phyloP scores from a whole-genome alignment of 208 protist species.

The Acanthamoeba rhysodes region DNA sequence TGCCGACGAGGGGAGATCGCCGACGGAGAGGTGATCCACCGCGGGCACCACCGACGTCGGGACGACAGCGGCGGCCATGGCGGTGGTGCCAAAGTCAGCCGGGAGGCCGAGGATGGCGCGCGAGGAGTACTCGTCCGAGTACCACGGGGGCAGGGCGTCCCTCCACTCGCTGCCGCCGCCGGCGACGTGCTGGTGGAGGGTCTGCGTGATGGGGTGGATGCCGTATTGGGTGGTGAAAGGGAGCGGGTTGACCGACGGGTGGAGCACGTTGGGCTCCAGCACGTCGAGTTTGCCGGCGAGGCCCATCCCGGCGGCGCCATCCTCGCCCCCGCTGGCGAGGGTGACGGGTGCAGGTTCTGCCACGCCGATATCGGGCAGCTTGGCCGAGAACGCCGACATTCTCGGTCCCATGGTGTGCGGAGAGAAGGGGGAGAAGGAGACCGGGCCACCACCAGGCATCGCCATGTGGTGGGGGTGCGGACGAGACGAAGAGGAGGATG shows the following conservation, averaged over 20 bases:
- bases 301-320: background rate
- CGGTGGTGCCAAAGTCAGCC: conserved; percentile 4
- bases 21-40: background rate
- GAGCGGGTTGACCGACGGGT: conserved; percentile 31
- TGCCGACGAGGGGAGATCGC: too few species aligned
- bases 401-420: background rate
- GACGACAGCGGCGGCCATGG: background rate
- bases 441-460: background rate
- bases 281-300: background rate
- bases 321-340: background rate
- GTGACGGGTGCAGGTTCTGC: background rate
- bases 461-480: background rate
- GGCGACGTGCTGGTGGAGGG: background rate
- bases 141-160: conserved; percentile 40
- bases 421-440: background rate
- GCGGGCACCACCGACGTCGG: background rate
- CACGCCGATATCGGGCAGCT: conserved; percentile 64
- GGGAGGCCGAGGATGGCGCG: conserved; percentile 8
- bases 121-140: conserved; percentile 24
- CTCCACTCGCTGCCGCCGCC: background rate
- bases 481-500: background rate
- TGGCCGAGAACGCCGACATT: conserved; percentile 57
- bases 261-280: conserved; percentile 37
- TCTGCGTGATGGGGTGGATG: conserved; percentile 57
- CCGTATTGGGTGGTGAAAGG: conserved; percentile 61